Conservation (phyloP, 2,329 filamentous ascomycete species). For the Setomelanomma holmii region DNA sequence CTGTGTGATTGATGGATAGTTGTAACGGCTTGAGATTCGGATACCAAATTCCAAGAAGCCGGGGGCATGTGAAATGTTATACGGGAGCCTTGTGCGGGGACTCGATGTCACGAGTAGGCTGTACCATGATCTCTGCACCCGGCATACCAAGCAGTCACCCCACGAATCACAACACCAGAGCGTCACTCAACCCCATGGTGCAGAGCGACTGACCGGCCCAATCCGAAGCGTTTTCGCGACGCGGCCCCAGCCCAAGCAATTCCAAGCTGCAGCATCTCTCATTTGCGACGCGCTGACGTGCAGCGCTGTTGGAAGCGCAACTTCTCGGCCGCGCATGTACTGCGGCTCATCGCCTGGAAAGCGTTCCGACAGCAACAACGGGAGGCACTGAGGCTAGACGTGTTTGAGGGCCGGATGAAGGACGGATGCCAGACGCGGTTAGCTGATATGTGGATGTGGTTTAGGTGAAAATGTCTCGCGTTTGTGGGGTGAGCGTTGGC, state of each 20-base stretch:
- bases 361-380: constrained; percentile 21
- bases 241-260: constrained; percentile 26
- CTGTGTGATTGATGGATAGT: constrained; percentile 12
- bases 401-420: constrained; percentile 16
- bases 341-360: constrained; percentile 15
- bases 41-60: constrained; percentile 13
- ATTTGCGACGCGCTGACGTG: constrained; percentile 28
- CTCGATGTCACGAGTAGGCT: constrained; percentile 36
- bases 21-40: constrained; percentile 23
- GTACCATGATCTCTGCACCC: constrained; percentile 37
- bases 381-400: constrained; percentile 25
- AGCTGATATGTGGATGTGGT: constrained; percentile 19
- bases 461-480: constrained; percentile 20
- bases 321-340: constrained; percentile 46
- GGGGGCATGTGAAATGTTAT: constrained; percentile 31
- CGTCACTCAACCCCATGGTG: constrained; percentile 12
- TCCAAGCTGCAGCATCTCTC: constrained; percentile 11
- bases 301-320: constrained; percentile 17
- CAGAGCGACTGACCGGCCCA: constrained; percentile 17
- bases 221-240: constrained; percentile 39
- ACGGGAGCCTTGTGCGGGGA: constrained; percentile 31
- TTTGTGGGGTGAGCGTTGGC: constrained; percentile 26
- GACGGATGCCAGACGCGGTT: constrained; percentile 21
- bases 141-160: constrained; percentile 31
- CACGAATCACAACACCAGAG: constrained; percentile 42